Evolutionary conservation across 2,329 filamentous ascomycete species (phyloP).

Genomic region (Colletotrichum sp.): DNA sequence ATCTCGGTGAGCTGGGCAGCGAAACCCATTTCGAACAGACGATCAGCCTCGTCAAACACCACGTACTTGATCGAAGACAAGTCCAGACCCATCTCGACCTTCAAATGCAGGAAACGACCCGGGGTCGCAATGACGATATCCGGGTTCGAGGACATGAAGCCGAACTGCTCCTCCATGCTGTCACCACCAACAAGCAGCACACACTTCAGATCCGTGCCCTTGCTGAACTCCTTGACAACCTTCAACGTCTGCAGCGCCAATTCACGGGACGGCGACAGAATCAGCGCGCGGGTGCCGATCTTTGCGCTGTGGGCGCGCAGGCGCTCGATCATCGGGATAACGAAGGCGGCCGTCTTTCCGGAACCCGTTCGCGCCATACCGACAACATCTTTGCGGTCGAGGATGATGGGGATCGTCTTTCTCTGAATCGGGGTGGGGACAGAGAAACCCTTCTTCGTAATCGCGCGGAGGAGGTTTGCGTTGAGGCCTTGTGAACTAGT

Average conservation of each 20-base stretch:
- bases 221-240: constrained; percentile 92
- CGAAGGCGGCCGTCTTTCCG: constrained; percentile 97
- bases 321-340: constrained; percentile 97
- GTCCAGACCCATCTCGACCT: constrained; percentile 94
- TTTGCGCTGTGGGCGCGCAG: constrained; percentile 86
- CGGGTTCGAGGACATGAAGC: constrained; percentile 89
- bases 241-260: constrained; percentile 93
- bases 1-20: constrained; percentile 93
- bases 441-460: constrained; percentile 91
- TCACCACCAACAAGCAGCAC: constrained; percentile 94
- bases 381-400: constrained; percentile 93
- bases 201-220: constrained; percentile 89
- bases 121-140: constrained; percentile 98
- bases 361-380: constrained; percentile 99
- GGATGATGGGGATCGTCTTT: constrained; percentile 90
- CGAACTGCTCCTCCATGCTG: constrained; percentile 93
- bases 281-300: constrained; percentile 84
- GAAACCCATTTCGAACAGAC: constrained; percentile 98
- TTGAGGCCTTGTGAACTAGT: constrained; percentile 65
- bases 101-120: constrained; percentile 93
- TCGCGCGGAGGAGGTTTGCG: constrained; percentile 84
- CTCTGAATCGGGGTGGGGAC: constrained; percentile 97
- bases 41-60: constrained; percentile 97
- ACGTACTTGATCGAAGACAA: constrained; percentile 92
- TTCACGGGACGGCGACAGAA: constrained; percentile 92